Percentiles rank a stretch among this genome's conserved stretches.
Conservation (phyloP, 805 yeast species). For the Metschnikowia peoriensis region DNA sequence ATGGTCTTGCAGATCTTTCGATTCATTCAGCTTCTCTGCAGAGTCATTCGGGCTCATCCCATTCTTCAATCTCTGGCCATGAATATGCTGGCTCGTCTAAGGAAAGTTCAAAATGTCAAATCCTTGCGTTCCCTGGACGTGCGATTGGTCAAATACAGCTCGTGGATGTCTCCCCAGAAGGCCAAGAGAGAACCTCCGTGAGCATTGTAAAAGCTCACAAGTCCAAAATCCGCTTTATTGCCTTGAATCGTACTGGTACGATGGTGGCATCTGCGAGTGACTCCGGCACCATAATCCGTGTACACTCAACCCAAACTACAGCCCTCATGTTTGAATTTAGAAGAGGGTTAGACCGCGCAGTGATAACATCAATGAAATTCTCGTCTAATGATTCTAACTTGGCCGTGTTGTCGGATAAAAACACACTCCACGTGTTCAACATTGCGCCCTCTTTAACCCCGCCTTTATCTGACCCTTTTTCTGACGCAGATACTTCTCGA, state of each 20-base stretch:
- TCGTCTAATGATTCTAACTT: conserved; percentile 72
- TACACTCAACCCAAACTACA: conserved; percentile 68
- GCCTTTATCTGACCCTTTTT: conserved; percentile 8
- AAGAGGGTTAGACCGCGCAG: conserved; percentile 85
- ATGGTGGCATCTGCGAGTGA: conserved; percentile 79
- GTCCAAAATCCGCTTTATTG: conserved; percentile 58
- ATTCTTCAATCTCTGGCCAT: conserved; percentile 10
- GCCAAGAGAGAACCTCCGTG: conserved; percentile 60
- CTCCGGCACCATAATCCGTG: conserved; percentile 76
- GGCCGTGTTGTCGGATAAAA: conserved; percentile 86
- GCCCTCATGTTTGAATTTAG: conserved; percentile 79
- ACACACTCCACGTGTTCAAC: conserved; percentile 83
- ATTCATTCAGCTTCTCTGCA: conserved; percentile 22
- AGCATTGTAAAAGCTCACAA: conserved; percentile 79
- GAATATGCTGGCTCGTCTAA: conserved; percentile 6
- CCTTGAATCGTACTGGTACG: conserved; percentile 61
- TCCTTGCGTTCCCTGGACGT: conserved; percentile 76
- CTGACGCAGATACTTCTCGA: background rate
- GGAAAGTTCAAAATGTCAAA: conserved; percentile 36
- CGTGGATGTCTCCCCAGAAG: conserved; percentile 67
- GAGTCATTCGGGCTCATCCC: conserved; percentile 9
- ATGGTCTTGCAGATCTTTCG: conserved; percentile 61
- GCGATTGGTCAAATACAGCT: conserved; percentile 76
- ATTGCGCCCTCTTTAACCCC: conserved; percentile 22
- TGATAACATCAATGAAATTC: conserved; percentile 78